Base-by-base conservation (phyloP, 352 stramenopile genomes). In the Plasmopara viticola region DNA sequence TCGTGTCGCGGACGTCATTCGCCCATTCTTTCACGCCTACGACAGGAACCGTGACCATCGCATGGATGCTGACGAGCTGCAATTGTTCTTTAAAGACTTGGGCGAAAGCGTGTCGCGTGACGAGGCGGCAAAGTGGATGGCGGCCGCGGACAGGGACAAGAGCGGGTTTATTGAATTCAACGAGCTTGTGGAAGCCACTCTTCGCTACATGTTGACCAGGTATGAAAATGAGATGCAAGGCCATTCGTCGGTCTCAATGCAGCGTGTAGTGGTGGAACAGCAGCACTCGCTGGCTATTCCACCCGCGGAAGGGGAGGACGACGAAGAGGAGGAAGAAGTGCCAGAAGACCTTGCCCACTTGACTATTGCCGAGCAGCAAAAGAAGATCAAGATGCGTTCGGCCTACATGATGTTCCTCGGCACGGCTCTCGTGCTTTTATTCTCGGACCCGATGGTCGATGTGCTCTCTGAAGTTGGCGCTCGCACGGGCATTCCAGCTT, bases 361-460 rank as follows among this genome's bases (percentile, higher is more conserved):
- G 25, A 84, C 88, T 35, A 94, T 97, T 40, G 84, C 97, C n/a
- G 80, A 97, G 58, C 95, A 99, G 72, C 95, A 98, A 67, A 74
- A 70, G 45, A 88, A 89, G 58, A 98, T 99, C 68, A 98, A 98
- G 68, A 68, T 94, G 34, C 87, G 90, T 52, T 88, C 95, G 7
- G 90, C 96, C 40, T 86, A 80, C 41, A 96, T 98, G 74, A 97
- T 99, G 66, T 72, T 86, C 43, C 54, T 97, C 17, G 97, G 97
- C 56, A 98, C 95, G 40, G 60, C 75, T 29, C 70, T 99, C 20
- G 95, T 99, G 48, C 71, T 97, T 8, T 50, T 97, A 50, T 96
- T 99, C 60, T 97, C 91, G 30, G 97, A 99, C 79, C 96, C 97
- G 31, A 98, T 99, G 90, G 96, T 99, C 2, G 96, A 99, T 67